Evolutionary conservation across 163 green algal genomes (phyloP), one percentile per base, ranked within the genome.

Genomic region (Picocystis sp.): DNA sequence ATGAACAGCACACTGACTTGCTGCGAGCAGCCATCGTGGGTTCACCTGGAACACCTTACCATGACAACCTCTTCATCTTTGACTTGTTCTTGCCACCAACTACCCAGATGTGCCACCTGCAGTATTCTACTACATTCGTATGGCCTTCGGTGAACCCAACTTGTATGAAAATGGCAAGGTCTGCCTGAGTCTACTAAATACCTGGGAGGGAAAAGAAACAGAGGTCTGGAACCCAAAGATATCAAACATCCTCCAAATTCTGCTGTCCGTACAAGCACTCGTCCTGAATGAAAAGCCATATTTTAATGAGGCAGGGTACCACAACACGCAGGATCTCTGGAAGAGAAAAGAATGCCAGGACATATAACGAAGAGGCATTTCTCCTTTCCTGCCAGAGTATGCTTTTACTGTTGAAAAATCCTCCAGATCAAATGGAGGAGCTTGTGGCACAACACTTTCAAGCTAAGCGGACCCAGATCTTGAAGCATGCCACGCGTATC

Each of bases 111-210:
- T 47, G 11, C 69, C 69, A 13, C 71, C 71, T 11, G 51, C 48
- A 42, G 67, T 60, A 35, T 60, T 62, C 41, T 77, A 77, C 45
- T n/a, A n/a, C 61, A 71, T 29, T 77, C 69, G 3, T 50, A 50
- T 12, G 70, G 78, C 34, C 70, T 69, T 33, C 61, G 86, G 15
- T 94, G 67, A 94, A 93, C 82, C 80, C 47, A 92, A 92, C 64
- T 68, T 92, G 35, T 92, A 91, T 59, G 65, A 83, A 45, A 70
- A 67, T 47, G 81, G 82, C 53, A 87, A 89, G 55, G 84, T 94
- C 57, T 94, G 85, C 67, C 64, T 94, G 45, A 77, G 54, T n/a
- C 69, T 94, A 65, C 74, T 94, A 55, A 80, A 81, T 62, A 94
- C 83, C 2, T 93, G 83, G 83, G 17, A 23, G 1, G 81, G 84